These are phyloP conservation scores for Litsea cubeba DNA, from an alignment of 164 flowering plant genomes.

Conservation along the genomic window DNA sequence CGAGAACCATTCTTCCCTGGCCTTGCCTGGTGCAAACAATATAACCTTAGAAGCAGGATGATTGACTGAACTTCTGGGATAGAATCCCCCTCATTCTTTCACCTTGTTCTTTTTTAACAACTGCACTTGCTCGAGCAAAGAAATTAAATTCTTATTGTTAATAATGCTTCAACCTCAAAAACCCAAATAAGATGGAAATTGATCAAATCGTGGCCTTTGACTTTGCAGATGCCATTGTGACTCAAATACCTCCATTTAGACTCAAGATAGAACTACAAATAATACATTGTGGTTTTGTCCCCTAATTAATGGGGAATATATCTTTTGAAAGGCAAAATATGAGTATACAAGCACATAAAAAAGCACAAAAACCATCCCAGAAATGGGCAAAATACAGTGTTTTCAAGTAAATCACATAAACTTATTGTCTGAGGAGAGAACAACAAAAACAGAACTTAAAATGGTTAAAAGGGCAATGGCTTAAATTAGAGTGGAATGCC, in stretches of 20 bases:
- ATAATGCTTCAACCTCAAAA: background rate
- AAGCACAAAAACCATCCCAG: no score
- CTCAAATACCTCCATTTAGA: background rate
- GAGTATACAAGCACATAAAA: no score
- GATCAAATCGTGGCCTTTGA: background rate
- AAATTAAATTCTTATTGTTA: background rate
- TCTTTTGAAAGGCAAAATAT: no score
- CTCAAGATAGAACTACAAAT: no score
- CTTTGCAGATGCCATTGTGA: background rate
- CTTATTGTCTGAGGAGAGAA: no score
- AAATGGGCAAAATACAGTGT: no score
- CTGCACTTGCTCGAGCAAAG: background rate
- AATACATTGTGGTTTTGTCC: no score
- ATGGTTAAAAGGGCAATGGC: no score
- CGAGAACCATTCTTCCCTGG: background rate
- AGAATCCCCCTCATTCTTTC: background rate
- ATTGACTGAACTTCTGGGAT: background rate
- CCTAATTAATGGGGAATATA: no score
- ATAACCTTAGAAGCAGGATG: slow-evolving; percentile 8
- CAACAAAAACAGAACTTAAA: no score
- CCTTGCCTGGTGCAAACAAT: slow-evolving; percentile 9
- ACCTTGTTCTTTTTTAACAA: background rate
- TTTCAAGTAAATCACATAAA: no score
- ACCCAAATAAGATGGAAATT: background rate
- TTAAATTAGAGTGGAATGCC: no score